These are phyloP conservation scores for Saksenaea vasiformis DNA, from an alignment of 371 early-diverging fungal species.

Conservation along the genomic window DNA sequence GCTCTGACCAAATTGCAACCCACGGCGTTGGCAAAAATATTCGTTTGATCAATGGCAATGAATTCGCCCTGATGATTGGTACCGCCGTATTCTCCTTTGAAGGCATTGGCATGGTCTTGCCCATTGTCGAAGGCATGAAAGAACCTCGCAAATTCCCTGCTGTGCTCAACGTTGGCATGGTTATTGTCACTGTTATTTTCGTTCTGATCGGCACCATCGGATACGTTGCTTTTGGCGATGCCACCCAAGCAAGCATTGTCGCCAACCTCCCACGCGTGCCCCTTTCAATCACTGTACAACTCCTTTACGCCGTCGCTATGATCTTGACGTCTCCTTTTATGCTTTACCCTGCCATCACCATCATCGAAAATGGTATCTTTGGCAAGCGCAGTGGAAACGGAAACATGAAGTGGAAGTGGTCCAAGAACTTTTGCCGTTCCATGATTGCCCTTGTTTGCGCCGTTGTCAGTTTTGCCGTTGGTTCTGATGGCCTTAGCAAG, in stretches of 20 bases:
- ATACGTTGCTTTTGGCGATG: slow-evolving; percentile 73
- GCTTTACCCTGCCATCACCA: slow-evolving; percentile 73
- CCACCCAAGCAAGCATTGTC: slow-evolving; percentile 70
- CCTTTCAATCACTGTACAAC: slow-evolving; percentile 59
- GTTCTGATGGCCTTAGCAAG: slow-evolving; percentile 66
- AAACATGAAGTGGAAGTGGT: slow-evolving; percentile 55
- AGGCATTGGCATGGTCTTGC: slow-evolving; percentile 66
- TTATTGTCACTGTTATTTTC: slow-evolving; percentile 63
- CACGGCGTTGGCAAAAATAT: slow-evolving; percentile 58
- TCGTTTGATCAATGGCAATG: slow-evolving; percentile 42
- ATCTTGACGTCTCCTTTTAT: slow-evolving; percentile 77
- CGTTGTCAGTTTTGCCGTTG: slow-evolving; percentile 60
- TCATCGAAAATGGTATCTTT: slow-evolving; percentile 63
- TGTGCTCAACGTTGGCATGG: slow-evolving; percentile 63
- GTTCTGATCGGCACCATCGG: slow-evolving; percentile 69
- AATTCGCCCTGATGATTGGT: slow-evolving; percentile 77
- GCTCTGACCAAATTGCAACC: slow-evolving; percentile 53
- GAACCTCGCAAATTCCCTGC: slow-evolving; percentile 62
- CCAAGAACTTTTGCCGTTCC: slow-evolving; percentile 66
- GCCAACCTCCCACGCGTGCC: slow-evolving; percentile 62
- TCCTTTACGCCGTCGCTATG: slow-evolving; percentile 79
- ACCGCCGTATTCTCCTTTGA: slow-evolving; percentile 89
- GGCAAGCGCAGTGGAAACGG: slow-evolving; percentile 36
- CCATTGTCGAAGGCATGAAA: slow-evolving; percentile 64
- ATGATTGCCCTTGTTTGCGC: slow-evolving; percentile 58